phyloP scores from a whole-genome alignment of 1,284 basidiomycete genomes.

The Omphalotus olearius region DNA sequence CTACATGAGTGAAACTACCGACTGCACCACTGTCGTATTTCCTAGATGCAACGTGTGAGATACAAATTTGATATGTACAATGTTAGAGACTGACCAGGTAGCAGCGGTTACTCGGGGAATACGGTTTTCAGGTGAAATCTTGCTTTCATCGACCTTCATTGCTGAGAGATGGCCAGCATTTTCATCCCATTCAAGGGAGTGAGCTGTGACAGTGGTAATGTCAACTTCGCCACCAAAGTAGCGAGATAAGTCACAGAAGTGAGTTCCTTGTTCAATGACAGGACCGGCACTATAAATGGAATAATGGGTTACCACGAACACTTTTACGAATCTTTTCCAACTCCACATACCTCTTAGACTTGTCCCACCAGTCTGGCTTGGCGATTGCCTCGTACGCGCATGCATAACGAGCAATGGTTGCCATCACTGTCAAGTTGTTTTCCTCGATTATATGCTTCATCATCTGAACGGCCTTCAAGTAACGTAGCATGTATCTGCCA shows the following conservation, averaged over 20 bases:
- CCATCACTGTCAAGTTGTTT: constrained; percentile 96
- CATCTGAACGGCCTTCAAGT: constrained; percentile 92
- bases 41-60: constrained; percentile 34
- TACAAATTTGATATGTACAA: not conserved
- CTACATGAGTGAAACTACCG: constrained; percentile 84
- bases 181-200: constrained; percentile 90
- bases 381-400: constrained; percentile 89
- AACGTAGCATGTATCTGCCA: constrained; percentile 83
- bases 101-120: constrained; percentile 79
- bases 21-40: constrained; percentile 93
- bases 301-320: no score
- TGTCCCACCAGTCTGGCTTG: constrained; percentile 98
- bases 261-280: constrained; percentile 95
- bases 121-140: constrained; percentile 75
- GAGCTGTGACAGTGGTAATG: constrained; percentile 77
- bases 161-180: constrained; percentile 83
- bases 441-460: constrained; percentile 98
- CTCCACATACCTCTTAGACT: constrained; percentile 67
- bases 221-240: constrained; percentile 99
- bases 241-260: constrained; percentile 86
- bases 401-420: constrained; percentile 93
- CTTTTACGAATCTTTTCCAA: constrained; percentile 2
- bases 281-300: constrained; percentile 87
- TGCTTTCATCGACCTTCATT: constrained; percentile 76
- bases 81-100: constrained; percentile 51